phyloP scores from a whole-genome alignment of 371 early-diverging fungal species.

The Mucor indicus region DNA sequence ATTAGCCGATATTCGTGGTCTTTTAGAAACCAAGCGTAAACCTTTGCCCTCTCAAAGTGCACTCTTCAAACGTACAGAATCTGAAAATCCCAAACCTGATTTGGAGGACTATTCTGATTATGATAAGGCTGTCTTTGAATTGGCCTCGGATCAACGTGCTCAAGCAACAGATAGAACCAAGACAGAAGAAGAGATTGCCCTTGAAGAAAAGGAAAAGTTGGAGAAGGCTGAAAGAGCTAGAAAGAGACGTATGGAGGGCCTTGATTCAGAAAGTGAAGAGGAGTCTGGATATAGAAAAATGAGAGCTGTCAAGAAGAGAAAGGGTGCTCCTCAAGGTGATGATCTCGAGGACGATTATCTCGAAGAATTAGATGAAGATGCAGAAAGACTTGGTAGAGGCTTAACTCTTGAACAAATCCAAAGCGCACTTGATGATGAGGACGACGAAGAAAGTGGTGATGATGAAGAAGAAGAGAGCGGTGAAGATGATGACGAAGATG shows the following conservation, averaged over 20 bases:
- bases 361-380: slow-evolving; percentile 42
- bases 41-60: slow-evolving; percentile 45
- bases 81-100: slow-evolving; percentile 13
- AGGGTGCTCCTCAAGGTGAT: slow-evolving; percentile 69
- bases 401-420: slow-evolving; percentile 51
- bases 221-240: slow-evolving; percentile 86
- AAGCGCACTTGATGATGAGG: slow-evolving; percentile 35
- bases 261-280: slow-evolving; percentile 66
- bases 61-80: slow-evolving; percentile 33
- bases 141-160: slow-evolving; percentile 82
- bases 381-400: slow-evolving; percentile 39
- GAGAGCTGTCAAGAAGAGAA: slow-evolving; percentile 38
- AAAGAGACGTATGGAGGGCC: slow-evolving; percentile 85
- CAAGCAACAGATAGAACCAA: slow-evolving; percentile 89
- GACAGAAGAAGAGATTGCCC: slow-evolving; percentile 90
- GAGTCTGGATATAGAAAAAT: slow-evolving; percentile 52
- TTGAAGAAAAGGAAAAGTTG: slow-evolving; percentile 78
- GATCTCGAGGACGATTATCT: slow-evolving; percentile 81
- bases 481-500: slow-evolving; percentile 45
- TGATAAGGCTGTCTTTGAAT: slow-evolving; percentile 75
- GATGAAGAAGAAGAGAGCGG: slow-evolving; percentile 37
- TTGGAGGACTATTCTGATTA: slow-evolving; percentile 60
- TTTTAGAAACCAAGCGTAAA: slow-evolving; percentile 54
- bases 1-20: slow-evolving; percentile 72
- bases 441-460: slow-evolving; percentile 29